Evolutionary conservation across 352 stramenopile genomes (phyloP).

Genomic region (Pilasporangium apinafurcum): DNA sequence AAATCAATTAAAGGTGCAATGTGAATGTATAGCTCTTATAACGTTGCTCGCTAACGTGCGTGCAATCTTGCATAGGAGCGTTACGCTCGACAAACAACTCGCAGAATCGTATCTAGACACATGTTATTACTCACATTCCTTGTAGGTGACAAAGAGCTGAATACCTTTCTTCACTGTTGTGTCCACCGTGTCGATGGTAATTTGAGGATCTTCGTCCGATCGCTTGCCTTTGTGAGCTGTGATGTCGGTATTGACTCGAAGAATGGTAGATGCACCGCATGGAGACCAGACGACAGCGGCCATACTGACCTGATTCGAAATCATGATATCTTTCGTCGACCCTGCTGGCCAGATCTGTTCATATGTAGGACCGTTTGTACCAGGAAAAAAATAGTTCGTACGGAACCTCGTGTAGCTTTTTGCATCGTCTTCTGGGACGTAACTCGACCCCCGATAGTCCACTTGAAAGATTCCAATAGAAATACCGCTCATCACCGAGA

Average conservation of each 20-base stretch:
- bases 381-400: constrained; percentile 21
- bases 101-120: no score
- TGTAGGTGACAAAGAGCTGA: constrained; percentile 20
- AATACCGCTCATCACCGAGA: constrained; percentile 12
- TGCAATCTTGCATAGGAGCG: no score
- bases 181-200: constrained; percentile 23
- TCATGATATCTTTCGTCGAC: constrained; percentile 9
- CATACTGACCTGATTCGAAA: constrained; percentile 13
- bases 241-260: constrained; percentile 24
- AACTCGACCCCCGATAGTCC: constrained; percentile 26
- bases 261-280: constrained; percentile 13
- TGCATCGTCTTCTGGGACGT: constrained; percentile 6
- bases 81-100: no score
- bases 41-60: no score
- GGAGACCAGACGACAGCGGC: constrained; percentile 16
- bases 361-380: constrained; percentile 7
- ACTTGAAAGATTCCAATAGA: constrained; percentile 22
- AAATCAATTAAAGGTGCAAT: no score
- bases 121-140: constrained; percentile 6
- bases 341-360: constrained; percentile 5
- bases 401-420: constrained; percentile 13
- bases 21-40: no score
- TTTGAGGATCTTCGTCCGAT: constrained; percentile 2
- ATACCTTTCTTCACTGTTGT: constrained; percentile 16
- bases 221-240: constrained; percentile 7